phyloP scores from a whole-genome alignment of 306 rosid genomes.

The Senna siamea region DNA sequence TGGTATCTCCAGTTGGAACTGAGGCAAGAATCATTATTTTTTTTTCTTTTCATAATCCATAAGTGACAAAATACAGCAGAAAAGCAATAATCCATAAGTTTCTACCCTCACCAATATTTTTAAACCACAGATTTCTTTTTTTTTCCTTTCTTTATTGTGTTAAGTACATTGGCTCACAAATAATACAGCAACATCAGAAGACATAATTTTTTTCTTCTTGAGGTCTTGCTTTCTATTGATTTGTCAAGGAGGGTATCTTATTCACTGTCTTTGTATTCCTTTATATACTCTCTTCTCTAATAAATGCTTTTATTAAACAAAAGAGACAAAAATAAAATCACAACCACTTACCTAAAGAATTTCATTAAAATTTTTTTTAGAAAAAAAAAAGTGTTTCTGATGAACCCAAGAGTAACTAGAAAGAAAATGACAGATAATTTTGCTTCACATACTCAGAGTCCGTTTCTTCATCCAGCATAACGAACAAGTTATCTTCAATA shows the following conservation, averaged over 20 bases:
- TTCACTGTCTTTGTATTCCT: not conserved
- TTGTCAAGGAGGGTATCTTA: not conserved
- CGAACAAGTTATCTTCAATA: slow-evolving; percentile 87
- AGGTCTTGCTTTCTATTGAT: not conserved
- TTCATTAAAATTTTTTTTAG: not conserved
- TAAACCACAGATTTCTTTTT: not conserved
- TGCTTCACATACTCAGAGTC: slow-evolving; percentile 78
- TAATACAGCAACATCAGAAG: not conserved
- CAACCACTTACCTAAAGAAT: not conserved
- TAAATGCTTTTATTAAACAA: not conserved
- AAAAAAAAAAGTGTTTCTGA: slow-evolving; percentile 7
- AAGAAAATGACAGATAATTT: slow-evolving; percentile 8
- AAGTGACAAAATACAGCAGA: too few relatives aligned
- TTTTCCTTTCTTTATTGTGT: not conserved
- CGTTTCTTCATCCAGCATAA: slow-evolving; percentile 98
- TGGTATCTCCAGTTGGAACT: too few relatives aligned
- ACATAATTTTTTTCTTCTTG: not conserved
- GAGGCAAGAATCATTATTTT: too few relatives aligned
- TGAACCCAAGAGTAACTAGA: slow-evolving; percentile 28
- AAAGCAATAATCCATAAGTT: too few relatives aligned
- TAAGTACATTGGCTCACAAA: not conserved
- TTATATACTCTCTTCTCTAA: not conserved
- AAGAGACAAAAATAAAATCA: not conserved
- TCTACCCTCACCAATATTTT: not conserved
- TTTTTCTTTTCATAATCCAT: too few relatives aligned